phyloP scores from a whole-genome alignment of 192 early-diverging fungal species.

The Umbelopsis ramanniana region DNA sequence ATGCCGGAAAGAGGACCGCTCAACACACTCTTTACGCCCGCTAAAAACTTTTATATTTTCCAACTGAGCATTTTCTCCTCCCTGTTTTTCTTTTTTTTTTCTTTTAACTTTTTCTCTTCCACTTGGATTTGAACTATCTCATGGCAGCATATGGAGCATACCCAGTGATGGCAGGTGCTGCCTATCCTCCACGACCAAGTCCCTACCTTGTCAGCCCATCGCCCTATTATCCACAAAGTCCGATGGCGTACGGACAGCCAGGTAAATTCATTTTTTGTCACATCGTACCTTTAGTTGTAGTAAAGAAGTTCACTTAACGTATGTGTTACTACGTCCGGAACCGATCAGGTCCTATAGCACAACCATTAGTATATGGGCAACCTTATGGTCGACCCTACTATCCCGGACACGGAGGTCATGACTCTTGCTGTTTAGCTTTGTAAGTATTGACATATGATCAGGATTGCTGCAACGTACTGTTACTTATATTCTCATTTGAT shows the following conservation, averaged over 20 bases:
- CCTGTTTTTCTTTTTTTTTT: background rate
- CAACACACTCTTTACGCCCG: background rate
- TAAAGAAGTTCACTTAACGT: no score
- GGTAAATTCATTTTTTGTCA: background rate
- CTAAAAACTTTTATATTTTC: no score
- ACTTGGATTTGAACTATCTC: background rate
- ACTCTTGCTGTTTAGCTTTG: constrained; percentile 5
- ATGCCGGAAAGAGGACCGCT: constrained; percentile 15
- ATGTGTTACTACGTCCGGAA: background rate
- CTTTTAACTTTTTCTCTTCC: background rate
- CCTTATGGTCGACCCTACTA: constrained; percentile 10
- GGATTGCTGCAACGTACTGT: background rate
- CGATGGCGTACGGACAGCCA: constrained; percentile 8
- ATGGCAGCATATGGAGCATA: constrained; percentile 9
- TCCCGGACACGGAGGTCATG: background rate
- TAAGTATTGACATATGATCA: background rate
- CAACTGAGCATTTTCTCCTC: background rate
- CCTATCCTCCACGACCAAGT: constrained; percentile 2
- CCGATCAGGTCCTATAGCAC: background rate
- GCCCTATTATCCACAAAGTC: background rate
- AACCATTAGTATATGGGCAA: background rate
- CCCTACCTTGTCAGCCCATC: background rate
- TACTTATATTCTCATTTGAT: no score
- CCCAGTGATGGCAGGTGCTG: background rate
- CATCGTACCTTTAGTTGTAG: background rate